Percentiles rank a stretch among this genome's conserved stretches.
Evolutionary conservation across 2,329 filamentous ascomycete genomes (phyloP).

Genomic region (Cladosporium sp.): DNA sequence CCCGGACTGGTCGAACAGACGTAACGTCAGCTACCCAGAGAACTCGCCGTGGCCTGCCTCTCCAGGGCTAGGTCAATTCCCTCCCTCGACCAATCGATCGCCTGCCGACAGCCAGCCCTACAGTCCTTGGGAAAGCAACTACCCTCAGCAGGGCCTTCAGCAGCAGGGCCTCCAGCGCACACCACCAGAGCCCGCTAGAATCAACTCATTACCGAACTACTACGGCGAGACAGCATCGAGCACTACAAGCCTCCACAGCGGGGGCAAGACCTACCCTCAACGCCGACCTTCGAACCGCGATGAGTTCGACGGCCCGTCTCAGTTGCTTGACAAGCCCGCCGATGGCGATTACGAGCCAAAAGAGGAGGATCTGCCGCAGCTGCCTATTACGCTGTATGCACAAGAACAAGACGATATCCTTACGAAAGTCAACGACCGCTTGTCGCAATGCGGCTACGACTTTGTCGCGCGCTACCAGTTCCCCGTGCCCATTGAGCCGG

Average conservation of each 20-base stretch:
- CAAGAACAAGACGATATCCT: conserved; percentile 84
- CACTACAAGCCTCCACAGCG: conserved; percentile 29
- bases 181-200: conserved; percentile 34
- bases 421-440: conserved; percentile 76
- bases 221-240: conserved; percentile 29
- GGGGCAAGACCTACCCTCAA: conserved; percentile 47
- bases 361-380: conserved; percentile 77
- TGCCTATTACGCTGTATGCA: conserved; percentile 79
- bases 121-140: conserved; percentile 30
- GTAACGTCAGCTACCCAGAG: conserved; percentile 31
- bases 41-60: conserved; percentile 34
- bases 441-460: conserved; percentile 84
- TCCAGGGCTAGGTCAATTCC: conserved; percentile 31
- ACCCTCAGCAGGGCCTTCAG: conserved; percentile 31
- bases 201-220: conserved; percentile 30
- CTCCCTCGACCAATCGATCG: conserved; percentile 29
- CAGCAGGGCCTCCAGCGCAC: conserved; percentile 32
- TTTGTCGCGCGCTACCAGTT: conserved; percentile 92
- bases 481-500: conserved; percentile 78
- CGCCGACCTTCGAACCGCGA: conserved; percentile 78
- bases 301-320: conserved; percentile 86
- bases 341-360: conserved; percentile 72
- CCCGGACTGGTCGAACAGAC: conserved; percentile 32
- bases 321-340: conserved; percentile 73
- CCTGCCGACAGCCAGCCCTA: conserved; percentile 29